Conservation (phyloP, 345 rosid genomes). For the Citrus maxima region DNA sequence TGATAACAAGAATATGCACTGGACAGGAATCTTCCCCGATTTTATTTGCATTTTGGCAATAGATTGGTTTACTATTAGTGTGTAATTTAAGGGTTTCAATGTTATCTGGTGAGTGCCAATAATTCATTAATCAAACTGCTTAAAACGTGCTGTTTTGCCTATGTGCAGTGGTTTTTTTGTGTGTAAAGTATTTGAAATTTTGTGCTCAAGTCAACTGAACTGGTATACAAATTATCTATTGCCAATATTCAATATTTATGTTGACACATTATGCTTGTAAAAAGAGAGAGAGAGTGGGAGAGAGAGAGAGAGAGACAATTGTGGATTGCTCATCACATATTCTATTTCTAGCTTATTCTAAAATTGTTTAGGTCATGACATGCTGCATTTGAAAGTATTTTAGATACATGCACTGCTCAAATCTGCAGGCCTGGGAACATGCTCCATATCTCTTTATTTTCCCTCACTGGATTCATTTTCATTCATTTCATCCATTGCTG, state of each 20-base stretch:
- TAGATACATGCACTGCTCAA: background rate
- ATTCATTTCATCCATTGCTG: conserved; percentile 13
- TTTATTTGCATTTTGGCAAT: background rate
- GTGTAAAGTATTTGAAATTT: background rate
- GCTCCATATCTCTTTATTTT: background rate
- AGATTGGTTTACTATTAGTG: conserved; percentile 3
- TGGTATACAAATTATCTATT: background rate
- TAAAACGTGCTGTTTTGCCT: background rate
- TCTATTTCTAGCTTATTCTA: background rate
- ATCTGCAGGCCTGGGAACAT: background rate
- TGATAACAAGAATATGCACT: background rate
- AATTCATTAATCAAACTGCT: background rate
- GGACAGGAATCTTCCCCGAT: background rate
- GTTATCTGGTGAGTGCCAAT: background rate
- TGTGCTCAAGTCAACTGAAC: background rate
- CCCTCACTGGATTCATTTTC: background rate
- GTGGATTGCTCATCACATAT: background rate
- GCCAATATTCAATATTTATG: conserved; percentile 2
- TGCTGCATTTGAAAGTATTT: background rate
- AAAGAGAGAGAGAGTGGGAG: background rate
- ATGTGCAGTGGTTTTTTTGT: too few relatives aligned
- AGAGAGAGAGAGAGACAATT: background rate
- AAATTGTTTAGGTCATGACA: background rate
- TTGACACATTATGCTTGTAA: background rate
- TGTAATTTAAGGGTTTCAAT: background rate